Base-by-base conservation (phyloP, 2,329 filamentous ascomycete species). In the Pseudogymnoascus sp. region DNA sequence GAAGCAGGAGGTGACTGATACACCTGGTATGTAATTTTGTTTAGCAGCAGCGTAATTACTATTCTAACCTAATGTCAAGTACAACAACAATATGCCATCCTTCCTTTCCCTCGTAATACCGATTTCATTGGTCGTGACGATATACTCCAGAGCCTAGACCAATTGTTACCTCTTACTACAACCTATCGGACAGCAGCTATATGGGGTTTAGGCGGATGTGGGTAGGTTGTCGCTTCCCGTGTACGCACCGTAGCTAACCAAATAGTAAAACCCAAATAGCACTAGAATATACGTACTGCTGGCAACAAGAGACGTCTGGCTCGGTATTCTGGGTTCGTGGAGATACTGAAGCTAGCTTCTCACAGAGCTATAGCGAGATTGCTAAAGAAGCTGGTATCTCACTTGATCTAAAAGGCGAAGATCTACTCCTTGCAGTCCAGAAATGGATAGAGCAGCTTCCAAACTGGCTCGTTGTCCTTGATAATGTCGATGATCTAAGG, bases 281-380 rank as follows among this genome's bases (percentile, higher is more conserved):
- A 1, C 65, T 76, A 3, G 69, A 75, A 11, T 76, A 72, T 62
- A 73, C 72, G 1, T 73, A 75, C 62, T 59, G 60, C 5, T 67
- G 67, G 61, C 64, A 65, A 63, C 62, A 64, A n/a, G 12, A 64
- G 4, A 65, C 68, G 9, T 49, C 62, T 0, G 72, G 71, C 60
- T 74, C 71, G 0, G 67, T 77, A 1, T 75, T 76, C 62, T 77
- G 72, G 75, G 71, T 76, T 1, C 72, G 75, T 62, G 75, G 74
- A 9, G 69, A 74, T 59, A 72, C 62, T 58, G 64, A 70, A 35
- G 67, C 68, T 9, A 74, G 70, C 2, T 74, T 77, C 59, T 45
- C 62, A 1, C 66, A 70, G 8, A 71, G 71, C 62, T 76, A 73
- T 42, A 69, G 67, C 45, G 61, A 58, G 0, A 73, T 77, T 41